Evolutionary conservation across 2,329 filamentous ascomycete species (phyloP), one percentile per base, ranked within the genome.

Genomic region (Alternaria solani): DNA sequence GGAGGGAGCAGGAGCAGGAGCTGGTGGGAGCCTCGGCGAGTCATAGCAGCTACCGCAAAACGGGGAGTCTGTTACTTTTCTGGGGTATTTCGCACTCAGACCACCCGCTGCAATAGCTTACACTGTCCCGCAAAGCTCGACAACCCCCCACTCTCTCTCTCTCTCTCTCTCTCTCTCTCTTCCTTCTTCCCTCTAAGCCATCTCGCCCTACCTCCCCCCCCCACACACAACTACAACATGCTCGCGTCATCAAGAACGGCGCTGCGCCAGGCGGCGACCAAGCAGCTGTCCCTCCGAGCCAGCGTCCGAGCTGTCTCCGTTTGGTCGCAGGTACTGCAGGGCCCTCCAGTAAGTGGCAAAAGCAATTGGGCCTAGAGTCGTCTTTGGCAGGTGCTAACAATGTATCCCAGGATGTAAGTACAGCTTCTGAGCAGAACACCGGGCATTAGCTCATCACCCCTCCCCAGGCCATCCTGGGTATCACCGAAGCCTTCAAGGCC

Each of bases 401-500:
- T n/a, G 41, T 18, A 23, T 9, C 52, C 34, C 61, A 80, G 79
- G 75, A 81, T 74, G 77, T 74, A 75, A 68, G 75, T 70, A 20
- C 25, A 32, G 8, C 30, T 46, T 49, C 30, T 20, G 25, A 26
- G 30, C 43, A 34, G 14, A 28, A 23, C 36, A 36, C n/a, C 41
- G 30, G 8, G 61, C 43, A 62, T 43, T 48, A 62, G 62, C 68
- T 73, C 65, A 74, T 66, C 61, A 61, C 53, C 54, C 48, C 63
- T 51, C 60, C 55, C 52, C 77, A 92, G 90, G 91, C 91, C 76
- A 94, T 93, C 83, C 86, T 93, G 60, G 91, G 92, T 80, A 93
- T 99, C 83, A 98, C 95, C 66, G 95, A 99, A 85, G 95, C 95
- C 63, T 99, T 95, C 91, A 99, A 98, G 87, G 94, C 94, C 81